These are phyloP conservation scores for Aspergillus sp. DNA, from an alignment of 2,329 filamentous ascomycete genomes.

Conservation along the genomic window DNA sequence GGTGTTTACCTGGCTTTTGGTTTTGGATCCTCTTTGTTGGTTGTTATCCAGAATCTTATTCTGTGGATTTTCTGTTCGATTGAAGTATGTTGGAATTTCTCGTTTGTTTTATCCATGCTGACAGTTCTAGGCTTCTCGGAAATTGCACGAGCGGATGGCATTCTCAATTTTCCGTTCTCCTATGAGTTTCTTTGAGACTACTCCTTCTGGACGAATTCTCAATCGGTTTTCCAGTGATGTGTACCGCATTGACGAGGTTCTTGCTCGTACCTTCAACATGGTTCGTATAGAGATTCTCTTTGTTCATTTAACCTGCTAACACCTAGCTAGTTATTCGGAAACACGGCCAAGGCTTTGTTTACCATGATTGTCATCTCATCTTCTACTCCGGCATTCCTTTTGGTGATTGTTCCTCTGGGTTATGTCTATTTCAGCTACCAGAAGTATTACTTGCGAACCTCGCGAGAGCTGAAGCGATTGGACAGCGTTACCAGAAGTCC, in stretches of 20 bases:
- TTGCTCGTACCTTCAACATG: conserved; percentile 98
- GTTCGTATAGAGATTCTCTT: conserved; percentile 35
- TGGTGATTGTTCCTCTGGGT: conserved; percentile 74
- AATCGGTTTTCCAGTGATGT: conserved; percentile 84
- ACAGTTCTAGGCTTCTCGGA: conserved; percentile 69
- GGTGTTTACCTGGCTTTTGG: conserved; percentile 95
- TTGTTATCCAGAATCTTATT: conserved; percentile 87
- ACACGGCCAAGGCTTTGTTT: conserved; percentile 69
- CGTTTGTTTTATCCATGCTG: neutral
- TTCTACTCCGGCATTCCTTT: conserved; percentile 73
- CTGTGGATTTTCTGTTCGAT: conserved; percentile 99
- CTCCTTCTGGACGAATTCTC: conserved; percentile 89
- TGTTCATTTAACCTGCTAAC: conserved; percentile 9
- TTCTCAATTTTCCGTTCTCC: conserved; percentile 95
- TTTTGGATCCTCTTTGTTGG: conserved; percentile 76
- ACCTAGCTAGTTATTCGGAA: conserved; percentile 59
- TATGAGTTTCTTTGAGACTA: conserved; percentile 99
- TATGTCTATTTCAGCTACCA: conserved; percentile 88
- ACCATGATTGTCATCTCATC: conserved; percentile 81
- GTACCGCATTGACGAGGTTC: conserved; percentile 76
- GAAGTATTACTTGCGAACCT: conserved; percentile 93
- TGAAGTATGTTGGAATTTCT: conserved; percentile 56
- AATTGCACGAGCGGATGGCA: conserved; percentile 95
- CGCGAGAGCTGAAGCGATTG: conserved; percentile 89
- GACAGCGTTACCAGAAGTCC: conserved; percentile 94